Conservation (phyloP, 208 protist species). For the Trichomonas gallinae region DNA sequence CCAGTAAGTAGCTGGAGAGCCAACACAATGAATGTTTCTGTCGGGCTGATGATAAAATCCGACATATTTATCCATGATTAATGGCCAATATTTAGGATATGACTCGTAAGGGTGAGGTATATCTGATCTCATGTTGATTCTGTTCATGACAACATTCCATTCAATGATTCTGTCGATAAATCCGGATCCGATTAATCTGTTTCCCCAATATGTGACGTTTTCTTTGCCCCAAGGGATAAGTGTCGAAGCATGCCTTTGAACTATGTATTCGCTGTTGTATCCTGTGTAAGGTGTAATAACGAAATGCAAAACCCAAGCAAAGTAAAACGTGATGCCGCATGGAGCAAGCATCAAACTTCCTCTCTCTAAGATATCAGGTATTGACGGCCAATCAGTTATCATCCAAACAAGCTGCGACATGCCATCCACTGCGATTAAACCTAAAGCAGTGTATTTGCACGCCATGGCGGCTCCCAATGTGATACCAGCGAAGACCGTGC, state of each 20-base stretch:
- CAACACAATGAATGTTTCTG: background rate
- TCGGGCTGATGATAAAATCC: background rate
- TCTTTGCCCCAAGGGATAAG: background rate
- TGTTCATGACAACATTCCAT: background rate
- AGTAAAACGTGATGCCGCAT: no score
- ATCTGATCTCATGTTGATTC: background rate
- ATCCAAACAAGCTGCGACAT: background rate
- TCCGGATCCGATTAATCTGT: background rate
- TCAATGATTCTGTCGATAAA: background rate
- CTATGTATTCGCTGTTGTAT: background rate
- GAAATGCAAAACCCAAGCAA: background rate
- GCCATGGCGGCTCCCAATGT: background rate
- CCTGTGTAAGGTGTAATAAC: background rate
- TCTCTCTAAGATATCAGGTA: background rate
- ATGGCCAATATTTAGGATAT: background rate
- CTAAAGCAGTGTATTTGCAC: constrained; percentile 3
- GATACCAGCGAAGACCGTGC: background rate
- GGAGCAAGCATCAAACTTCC: background rate
- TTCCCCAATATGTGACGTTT: background rate
- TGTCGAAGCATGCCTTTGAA: background rate
- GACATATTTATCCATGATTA: background rate
- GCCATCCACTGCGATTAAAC: background rate
- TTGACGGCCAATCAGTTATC: background rate
- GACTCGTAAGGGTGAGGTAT: background rate
- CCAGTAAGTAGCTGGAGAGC: background rate